Conservation (phyloP, 768 basidiomycete genomes). For the Termitomyces sp. region DNA sequence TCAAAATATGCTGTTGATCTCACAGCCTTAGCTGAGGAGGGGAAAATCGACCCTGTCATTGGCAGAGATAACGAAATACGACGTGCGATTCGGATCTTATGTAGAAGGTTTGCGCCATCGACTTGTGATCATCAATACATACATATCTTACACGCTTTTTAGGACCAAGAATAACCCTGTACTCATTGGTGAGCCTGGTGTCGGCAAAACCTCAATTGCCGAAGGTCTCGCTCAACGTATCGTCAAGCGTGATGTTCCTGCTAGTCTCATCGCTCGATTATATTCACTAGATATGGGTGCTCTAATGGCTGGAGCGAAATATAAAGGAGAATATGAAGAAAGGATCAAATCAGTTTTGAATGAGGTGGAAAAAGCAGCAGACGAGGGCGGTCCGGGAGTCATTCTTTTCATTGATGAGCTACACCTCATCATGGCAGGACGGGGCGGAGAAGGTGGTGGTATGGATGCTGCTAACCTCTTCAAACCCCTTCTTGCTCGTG, state of each 20-base stretch:
- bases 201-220: constrained; percentile 93
- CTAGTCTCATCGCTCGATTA: constrained; percentile 64
- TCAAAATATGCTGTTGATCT: constrained; percentile 86
- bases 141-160: not conserved
- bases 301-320: constrained; percentile 88
- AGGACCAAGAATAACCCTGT: constrained; percentile 98
- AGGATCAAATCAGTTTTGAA: constrained; percentile 88
- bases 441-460: constrained; percentile 76
- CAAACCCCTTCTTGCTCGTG: constrained; percentile 88
- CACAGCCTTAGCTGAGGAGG: constrained; percentile 83
- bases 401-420: constrained; percentile 95
- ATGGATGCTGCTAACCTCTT: constrained; percentile 94
- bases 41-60: constrained; percentile 94
- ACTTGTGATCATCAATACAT: not conserved
- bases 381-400: constrained; percentile 69
- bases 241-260: constrained; percentile 88
- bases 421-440: constrained; percentile 90
- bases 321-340: constrained; percentile 96
- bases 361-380: constrained; percentile 87
- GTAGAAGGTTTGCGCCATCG: constrained; percentile 48
- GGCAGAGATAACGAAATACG: constrained; percentile 92
- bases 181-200: constrained; percentile 91
- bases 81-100: constrained; percentile 77
- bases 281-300: constrained; percentile 94
- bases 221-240: constrained; percentile 97